Percentiles rank a stretch among this genome's conserved stretches.
phyloP scores from a whole-genome alignment of 2,329 filamentous ascomycete genomes.

The Sphaerulina vaccinii region DNA sequence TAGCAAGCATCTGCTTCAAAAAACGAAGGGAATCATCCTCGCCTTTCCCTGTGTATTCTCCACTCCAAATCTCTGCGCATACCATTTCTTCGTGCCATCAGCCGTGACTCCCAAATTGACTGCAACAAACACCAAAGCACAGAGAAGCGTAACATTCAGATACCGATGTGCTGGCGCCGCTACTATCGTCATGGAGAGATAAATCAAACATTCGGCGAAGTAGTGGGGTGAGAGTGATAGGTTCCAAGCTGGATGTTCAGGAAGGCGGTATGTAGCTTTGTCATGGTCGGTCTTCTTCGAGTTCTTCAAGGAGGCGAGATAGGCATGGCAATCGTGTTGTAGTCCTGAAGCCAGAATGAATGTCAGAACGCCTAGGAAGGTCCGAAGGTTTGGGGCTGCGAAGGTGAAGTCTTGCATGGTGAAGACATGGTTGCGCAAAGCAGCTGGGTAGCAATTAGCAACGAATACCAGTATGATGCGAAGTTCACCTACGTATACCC shows the following conservation, averaged over 20 bases:
- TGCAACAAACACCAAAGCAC: conserved; percentile 69
- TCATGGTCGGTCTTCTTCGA: not conserved
- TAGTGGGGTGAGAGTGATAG: conserved; percentile 84
- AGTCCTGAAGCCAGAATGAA: conserved; percentile 69
- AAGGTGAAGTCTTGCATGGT: conserved; percentile 40
- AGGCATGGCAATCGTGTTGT: conserved; percentile 63
- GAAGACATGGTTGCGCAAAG: conserved; percentile 39
- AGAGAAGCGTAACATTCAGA: conserved; percentile 71
- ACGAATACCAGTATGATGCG: not conserved
- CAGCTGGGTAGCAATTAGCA: conserved; percentile 23
- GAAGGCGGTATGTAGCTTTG: conserved; percentile 71
- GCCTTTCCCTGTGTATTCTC: conserved; percentile 63
- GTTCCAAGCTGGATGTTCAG: conserved; percentile 68
- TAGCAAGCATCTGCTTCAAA: conserved; percentile 14
- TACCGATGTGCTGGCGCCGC: conserved; percentile 66
- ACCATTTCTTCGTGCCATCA: conserved; percentile 74
- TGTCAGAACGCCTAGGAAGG: conserved; percentile 57
- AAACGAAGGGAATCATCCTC: conserved; percentile 72
- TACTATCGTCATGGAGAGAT: conserved; percentile 71
- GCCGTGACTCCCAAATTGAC: conserved; percentile 83
- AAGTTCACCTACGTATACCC: conserved; percentile 61
- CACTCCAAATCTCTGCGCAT: conserved; percentile 69
- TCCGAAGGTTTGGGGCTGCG: conserved; percentile 50
- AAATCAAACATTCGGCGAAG: conserved; percentile 81
- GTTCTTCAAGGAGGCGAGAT: conserved; percentile 44